Evolutionary conservation across 2,329 filamentous ascomycete genomes (phyloP), one percentile per base, ranked within the genome.

Genomic region (Penicillium sp.): DNA sequence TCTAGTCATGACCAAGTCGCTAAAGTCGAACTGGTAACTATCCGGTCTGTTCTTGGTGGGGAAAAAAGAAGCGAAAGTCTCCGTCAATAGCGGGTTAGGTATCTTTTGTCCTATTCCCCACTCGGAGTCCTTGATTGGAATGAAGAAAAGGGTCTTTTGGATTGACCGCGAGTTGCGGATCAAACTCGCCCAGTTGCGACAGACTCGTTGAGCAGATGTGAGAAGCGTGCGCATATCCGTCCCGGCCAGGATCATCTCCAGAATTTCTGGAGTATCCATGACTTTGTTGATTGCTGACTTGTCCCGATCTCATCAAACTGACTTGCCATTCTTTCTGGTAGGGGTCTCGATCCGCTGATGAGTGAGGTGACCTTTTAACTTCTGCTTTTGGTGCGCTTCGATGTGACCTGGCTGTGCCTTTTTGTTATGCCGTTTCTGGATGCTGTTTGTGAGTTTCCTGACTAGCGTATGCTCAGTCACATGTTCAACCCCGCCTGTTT

Each of bases 181-280:
- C 13, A 55, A 16, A 9, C 37, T 14, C 1, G 9, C 4, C 59
- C 56, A 61, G 5, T 6, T 14, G 3, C 22, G 53, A 42, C 50
- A 57, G 18, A 59, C 53, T 11, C 43, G 43, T 37, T 56, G 53
- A 13, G 43, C 46, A 29, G 56, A 54, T n/a, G 20, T 44, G 4
- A 61, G 59, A 24, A 59, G 48, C 1, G 56, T 59, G 43, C 56
- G 42, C n/a, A 52, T 53, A n/a, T 61, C 53, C 10, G 20, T n/a
- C 11, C 31, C 46, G 22, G 26, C 5, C 8, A 61, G 47, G 5
- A 59, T 57, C 38, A 56, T 55, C 5, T 61, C 53, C 4, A 61
- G 24, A 5, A 59, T 34, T 34, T 61, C 53, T 18, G 53, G 46
- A 16, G 16, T 59, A 32, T 7, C 8, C 1, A 53, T 22, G 5